Evolutionary conservation across 495 filamentous ascomycete genomes (phyloP), one percentile per base, ranked within the genome.

Genomic region (Aspergillus funiculosus): DNA sequence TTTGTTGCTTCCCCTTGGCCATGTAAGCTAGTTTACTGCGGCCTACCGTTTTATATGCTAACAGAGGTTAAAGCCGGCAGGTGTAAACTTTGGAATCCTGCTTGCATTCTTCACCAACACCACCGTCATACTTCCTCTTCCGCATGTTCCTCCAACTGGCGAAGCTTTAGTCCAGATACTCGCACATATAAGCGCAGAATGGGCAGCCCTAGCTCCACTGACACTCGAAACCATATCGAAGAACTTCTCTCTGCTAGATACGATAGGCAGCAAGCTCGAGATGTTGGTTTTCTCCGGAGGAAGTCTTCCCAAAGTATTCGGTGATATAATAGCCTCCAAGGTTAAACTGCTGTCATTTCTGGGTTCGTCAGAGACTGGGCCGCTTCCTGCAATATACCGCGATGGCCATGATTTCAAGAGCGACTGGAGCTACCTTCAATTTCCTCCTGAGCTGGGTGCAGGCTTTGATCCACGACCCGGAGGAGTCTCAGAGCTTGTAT

Each of bases 371-470:
- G 46, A 42, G 25, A 49, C 46, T 3, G 38, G 46, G 4, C 38
- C 24, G 8, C 29, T 42, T 4, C 46, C 39, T 9, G 39, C 38
- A 5, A 42, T 49, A 24, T 49, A 49, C 24, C 46, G 13, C 3
- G 18, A 29, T 15, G 46, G 22, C 26, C 34, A 49, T 36, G 38
- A 49, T 29, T 49, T 49, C 38, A 42, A 26, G 15, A 28, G 13
- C 13, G 46, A 49, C 15, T 49, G 46, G 46, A 49, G 37, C 14
- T 49, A 49, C 29, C 31, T 49, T 9, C 46, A 40, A 25, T 43
- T 49, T 8, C 38, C 39, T 21, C 29, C 46, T 28, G 36, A 40
- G 15, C 7, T 49, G 4, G 38, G 46, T 3, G 46, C 38, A 20
- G 19, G 22, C 7, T 49, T 49, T 20, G 38, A 36, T 11, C 46